phyloP scores from a whole-genome alignment of 177 flowering plant genomes.

The Tripterygium wilfordii region DNA sequence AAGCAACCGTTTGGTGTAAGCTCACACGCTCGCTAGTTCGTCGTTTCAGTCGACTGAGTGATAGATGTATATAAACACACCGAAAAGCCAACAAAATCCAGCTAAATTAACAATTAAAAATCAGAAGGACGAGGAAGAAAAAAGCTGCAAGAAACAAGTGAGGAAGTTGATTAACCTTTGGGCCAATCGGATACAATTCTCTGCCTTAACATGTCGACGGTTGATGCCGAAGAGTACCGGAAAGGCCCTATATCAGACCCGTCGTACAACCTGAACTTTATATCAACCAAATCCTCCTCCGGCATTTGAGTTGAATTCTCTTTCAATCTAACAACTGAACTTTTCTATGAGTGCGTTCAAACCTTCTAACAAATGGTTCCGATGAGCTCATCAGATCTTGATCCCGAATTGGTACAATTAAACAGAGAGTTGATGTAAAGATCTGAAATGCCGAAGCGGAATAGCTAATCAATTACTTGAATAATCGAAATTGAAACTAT shows the following conservation, averaged over 20 bases:
- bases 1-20: too few species aligned
- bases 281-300: conserved; percentile 78
- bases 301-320: conserved; percentile 41
- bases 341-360: too few species aligned
- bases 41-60: too few species aligned
- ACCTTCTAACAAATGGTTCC: background rate
- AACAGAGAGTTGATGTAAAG: background rate
- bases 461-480: background rate
- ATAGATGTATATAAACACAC: too few species aligned
- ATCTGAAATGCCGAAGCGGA: background rate
- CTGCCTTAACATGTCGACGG: conserved; percentile 80
- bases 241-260: conserved; percentile 94
- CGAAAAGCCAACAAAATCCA: too few species aligned
- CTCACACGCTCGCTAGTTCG: too few species aligned
- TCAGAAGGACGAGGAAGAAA: too few species aligned
- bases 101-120: too few species aligned
- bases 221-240: conserved; percentile 70
- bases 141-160: too few species aligned
- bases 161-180: conserved; percentile 46
- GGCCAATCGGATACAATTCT: conserved; percentile 90
- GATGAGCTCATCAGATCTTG: background rate
- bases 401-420: background rate
- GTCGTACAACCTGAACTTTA: conserved; percentile 83
- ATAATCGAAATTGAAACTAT: too few species aligned
- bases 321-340: background rate